phyloP scores from a whole-genome alignment of 106 monocot species.

The Acorus calamus region DNA sequence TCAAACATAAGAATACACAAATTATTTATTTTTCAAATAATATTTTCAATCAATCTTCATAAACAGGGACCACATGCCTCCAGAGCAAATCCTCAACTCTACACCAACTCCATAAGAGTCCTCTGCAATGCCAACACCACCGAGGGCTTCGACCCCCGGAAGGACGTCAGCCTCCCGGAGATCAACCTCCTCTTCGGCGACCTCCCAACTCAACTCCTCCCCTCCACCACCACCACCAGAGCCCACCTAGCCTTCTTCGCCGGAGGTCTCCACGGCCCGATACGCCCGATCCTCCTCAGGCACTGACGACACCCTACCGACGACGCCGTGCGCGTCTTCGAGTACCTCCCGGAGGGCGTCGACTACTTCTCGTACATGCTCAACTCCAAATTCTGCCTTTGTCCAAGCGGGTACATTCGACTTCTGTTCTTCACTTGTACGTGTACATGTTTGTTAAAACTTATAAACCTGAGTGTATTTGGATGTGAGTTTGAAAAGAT shows the following conservation, averaged over 20 bases:
- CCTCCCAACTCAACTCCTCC: constrained; percentile 17
- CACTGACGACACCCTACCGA: constrained; percentile 37
- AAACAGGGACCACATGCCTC: constrained; percentile 33
- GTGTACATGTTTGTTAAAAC: too few species aligned
- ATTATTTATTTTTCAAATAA: too few species aligned
- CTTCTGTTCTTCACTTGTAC: too few species aligned
- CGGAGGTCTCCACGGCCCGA: constrained; percentile 54
- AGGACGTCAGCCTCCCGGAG: constrained; percentile 60
- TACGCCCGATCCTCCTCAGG: constrained; percentile 33
- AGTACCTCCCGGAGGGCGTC: constrained; percentile 22
- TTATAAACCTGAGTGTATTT: too few species aligned
- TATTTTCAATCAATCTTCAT: too few species aligned
- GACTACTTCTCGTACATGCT: constrained; percentile 46
- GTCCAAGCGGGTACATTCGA: constrained; percentile 39
- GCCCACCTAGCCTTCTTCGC: constrained; percentile 57
- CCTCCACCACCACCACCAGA: constrained; percentile 8
- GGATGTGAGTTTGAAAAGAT: too few species aligned
- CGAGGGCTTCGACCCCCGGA: constrained; percentile 41
- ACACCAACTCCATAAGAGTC: constrained; percentile 39
- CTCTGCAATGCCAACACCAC: constrained; percentile 69
- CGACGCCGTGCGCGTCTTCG: constrained; percentile 23
- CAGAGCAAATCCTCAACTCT: constrained; percentile 16
- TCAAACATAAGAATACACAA: too few species aligned
- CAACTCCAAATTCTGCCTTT: constrained; percentile 47
- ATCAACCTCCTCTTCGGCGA: constrained; percentile 50